phyloP scores from a whole-genome alignment of 73 alveolate species.

The Tetrahymena malaccensis region DNA sequence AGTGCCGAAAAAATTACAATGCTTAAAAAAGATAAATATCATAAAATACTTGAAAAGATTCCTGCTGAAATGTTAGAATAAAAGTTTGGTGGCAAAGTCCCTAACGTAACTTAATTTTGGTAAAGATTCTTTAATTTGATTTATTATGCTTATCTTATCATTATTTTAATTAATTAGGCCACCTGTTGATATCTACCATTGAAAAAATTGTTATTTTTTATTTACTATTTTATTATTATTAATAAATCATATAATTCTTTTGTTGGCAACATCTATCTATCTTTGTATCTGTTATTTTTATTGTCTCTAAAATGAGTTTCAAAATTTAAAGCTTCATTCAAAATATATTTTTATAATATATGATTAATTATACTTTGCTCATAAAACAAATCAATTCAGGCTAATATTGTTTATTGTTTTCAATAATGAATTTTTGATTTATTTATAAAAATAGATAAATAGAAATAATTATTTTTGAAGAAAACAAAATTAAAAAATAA shows the following conservation, averaged over 20 bases:
- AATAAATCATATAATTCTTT: no score
- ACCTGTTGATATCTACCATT: background rate
- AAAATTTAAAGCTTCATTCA: background rate
- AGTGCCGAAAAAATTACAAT: slow-evolving; percentile 27
- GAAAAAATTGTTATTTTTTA: background rate
- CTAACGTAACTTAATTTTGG: slow-evolving; percentile 26
- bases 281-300: background rate
- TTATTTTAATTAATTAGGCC: background rate
- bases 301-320: background rate
- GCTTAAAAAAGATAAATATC: slow-evolving; percentile 18
- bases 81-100: slow-evolving; percentile 32
- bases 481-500: no score
- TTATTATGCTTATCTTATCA: background rate
- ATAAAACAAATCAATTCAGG: no score
- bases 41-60: slow-evolving; percentile 10
- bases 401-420: no score
- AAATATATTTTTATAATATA: no score
- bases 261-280: background rate
- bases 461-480: no score
- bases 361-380: no score
- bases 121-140: background rate
- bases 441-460: no score
- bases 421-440: no score
- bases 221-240: no score
- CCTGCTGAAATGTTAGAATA: slow-evolving; percentile 27